phyloP scores from a whole-genome alignment of 1,139 yeast species.

The Debaryomyces fabryi region DNA sequence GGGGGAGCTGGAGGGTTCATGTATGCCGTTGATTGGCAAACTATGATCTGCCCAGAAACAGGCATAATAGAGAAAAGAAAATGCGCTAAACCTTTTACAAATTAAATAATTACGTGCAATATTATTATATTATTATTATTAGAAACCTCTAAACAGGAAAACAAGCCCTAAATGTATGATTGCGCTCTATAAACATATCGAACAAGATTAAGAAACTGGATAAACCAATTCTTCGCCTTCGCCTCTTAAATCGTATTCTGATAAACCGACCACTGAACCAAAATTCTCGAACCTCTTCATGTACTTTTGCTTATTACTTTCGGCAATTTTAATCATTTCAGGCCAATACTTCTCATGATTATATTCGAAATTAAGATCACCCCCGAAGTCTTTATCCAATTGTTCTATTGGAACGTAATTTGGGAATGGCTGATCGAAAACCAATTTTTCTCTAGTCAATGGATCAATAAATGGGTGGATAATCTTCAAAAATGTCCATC shows the following conservation, averaged over 20 bases:
- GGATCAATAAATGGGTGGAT: constrained; percentile 55
- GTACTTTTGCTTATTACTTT: constrained; percentile 37
- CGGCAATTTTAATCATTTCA: constrained; percentile 44
- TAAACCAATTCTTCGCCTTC: constrained; percentile 32
- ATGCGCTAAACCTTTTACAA: constrained; percentile 82
- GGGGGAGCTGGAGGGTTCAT: constrained; percentile 76
- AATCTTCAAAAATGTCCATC: constrained; percentile 49
- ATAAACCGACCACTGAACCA: constrained; percentile 45
- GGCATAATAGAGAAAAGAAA: constrained; percentile 82
- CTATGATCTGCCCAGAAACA: constrained; percentile 77
- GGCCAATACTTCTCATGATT: constrained; percentile 48
- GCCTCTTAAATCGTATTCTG: constrained; percentile 78
- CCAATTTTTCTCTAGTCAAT: constrained; percentile 51
- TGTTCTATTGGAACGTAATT: constrained; percentile 49
- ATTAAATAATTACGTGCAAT: constrained; percentile 6
- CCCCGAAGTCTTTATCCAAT: constrained; percentile 51
- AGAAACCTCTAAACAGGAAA: neutral
- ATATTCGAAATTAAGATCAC: constrained; percentile 36
- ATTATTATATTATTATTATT: neutral
- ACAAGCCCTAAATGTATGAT: neutral
- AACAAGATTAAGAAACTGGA: neutral
- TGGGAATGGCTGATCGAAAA: constrained; percentile 51
- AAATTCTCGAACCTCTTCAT: constrained; percentile 41
- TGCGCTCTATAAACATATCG: neutral
- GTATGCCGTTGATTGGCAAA: constrained; percentile 96